Base-by-base conservation (phyloP, 23 red algal genomes). In the Gracilariopsis chorda region DNA sequence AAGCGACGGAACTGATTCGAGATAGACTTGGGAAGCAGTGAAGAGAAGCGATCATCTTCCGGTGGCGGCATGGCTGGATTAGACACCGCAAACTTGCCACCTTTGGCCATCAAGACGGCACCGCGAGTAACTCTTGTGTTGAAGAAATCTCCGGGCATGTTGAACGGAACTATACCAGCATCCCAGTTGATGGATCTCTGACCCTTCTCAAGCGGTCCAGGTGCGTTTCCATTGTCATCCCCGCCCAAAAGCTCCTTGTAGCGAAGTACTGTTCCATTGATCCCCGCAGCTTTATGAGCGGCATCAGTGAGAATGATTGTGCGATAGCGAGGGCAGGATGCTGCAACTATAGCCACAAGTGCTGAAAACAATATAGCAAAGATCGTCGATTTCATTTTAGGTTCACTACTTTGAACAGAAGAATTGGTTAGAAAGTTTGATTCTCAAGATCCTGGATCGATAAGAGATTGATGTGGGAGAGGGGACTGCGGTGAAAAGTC, bases 91-190 rank as follows among this genome's bases (percentile, higher is more conserved):
- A 94, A 94, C 44, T 86, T 52, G 7, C 75, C 47, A 23, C 57
- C 51, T 5, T n/a, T 40, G 32, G 82, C 76, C 8, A 49, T 23
- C 57, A 94, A 94, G 11, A 80, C 48, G 36, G 76, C 70, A 17
- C 91, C 91, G 7, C 91, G 80, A 27, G 91, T 67, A 19, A 94
- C 91, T 1, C 23, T 39, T 28, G 27, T 88, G 84, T 85, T 70
- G 68, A 94, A 94, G 64, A 94, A 94, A 49, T 94, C 51, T 0
- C 56, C 56, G 1, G 91, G 91, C 91, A 94, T 94, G 43, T 94
- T 53, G 30, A 94, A 94, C 8, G 91, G 91, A 6, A 94, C 80
- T 29, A 90, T 58, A 14, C 25, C 62, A 19, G 88, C 88, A 63
- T 94, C 91, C 91, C 91, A 94, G 67, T 94, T 94, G 82, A 94